A percentile compares a stretch with the other conserved stretches of the same genome.
phyloP scores from a whole-genome alignment of 164 flowering plant genomes.

The Vitis amurensis region DNA sequence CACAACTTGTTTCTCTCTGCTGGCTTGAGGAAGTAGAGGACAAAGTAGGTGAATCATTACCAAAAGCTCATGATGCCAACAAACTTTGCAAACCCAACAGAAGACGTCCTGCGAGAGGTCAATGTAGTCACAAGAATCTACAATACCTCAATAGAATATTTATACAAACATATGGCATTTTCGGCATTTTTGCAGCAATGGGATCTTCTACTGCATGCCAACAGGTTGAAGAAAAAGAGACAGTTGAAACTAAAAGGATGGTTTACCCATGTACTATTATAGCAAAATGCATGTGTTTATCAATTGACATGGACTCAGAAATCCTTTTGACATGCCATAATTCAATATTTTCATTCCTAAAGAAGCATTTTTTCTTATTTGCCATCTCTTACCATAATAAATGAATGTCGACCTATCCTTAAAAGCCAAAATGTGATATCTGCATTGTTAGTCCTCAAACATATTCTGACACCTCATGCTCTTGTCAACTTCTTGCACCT shows the following conservation, averaged over 20 bases:
- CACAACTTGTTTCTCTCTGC: background rate
- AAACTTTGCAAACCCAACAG: slow-evolving; percentile 21
- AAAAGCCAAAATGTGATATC: too few species aligned
- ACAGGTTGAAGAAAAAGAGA: slow-evolving; percentile 34
- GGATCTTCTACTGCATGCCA: slow-evolving; percentile 30
- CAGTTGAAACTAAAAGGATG: slow-evolving; percentile 54
- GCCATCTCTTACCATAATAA: too few species aligned
- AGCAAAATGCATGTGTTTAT: background rate
- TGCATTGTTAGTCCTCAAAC: too few species aligned
- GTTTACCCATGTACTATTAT: background rate
- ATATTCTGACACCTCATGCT: background rate
- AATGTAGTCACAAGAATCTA: slow-evolving; percentile 37
- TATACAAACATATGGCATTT: background rate
- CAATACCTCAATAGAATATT: background rate
- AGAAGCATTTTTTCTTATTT: too few species aligned
- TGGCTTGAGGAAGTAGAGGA: slow-evolving; percentile 26
- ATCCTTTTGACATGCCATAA: background rate
- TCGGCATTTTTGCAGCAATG: slow-evolving; percentile 44
- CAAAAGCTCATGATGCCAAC: slow-evolving; percentile 14
- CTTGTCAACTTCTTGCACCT: background rate
- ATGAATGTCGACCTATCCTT: too few species aligned
- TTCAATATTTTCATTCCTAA: too few species aligned
- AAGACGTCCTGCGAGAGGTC: slow-evolving; percentile 48
- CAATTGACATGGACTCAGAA: background rate
- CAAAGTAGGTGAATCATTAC: slow-evolving; percentile 14